phyloP scores from a whole-genome alignment of 805 yeast genomes.

The Candida rishiriensis region DNA sequence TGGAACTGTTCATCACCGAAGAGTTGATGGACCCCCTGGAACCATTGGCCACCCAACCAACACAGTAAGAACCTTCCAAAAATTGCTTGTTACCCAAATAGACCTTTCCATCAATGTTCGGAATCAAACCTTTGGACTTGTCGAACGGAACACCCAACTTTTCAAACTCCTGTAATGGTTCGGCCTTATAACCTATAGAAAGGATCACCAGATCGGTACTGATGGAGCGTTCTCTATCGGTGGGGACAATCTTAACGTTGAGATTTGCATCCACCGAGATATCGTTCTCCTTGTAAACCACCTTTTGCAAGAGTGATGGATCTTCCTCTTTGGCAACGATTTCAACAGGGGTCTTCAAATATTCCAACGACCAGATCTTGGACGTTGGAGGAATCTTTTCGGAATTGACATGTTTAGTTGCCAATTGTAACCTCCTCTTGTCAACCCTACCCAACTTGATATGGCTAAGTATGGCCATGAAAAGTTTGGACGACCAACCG shows the following conservation, averaged over 20 bases:
- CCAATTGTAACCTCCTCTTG: slow-evolving; percentile 61
- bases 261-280: slow-evolving; percentile 33
- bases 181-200: slow-evolving; percentile 80
- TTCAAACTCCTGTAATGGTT: slow-evolving; percentile 54
- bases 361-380: slow-evolving; percentile 62
- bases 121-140: slow-evolving; percentile 36
- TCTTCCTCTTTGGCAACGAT: slow-evolving; percentile 37
- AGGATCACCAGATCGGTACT: slow-evolving; percentile 66
- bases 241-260: slow-evolving; percentile 32
- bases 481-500: slow-evolving; percentile 40
- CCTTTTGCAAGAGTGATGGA: slow-evolving; percentile 35
- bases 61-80: slow-evolving; percentile 56
- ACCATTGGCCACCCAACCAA: slow-evolving; percentile 91
- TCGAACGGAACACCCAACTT: slow-evolving; percentile 48
- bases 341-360: slow-evolving; percentile 60
- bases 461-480: slow-evolving; percentile 27
- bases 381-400: slow-evolving; percentile 2
- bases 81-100: slow-evolving; percentile 17
- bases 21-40: slow-evolving; percentile 88
- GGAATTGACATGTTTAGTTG: slow-evolving; percentile 43
- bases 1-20: slow-evolving; percentile 80
- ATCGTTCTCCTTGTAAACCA: slow-evolving; percentile 46
- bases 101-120: slow-evolving; percentile 43
- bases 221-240: slow-evolving; percentile 30
- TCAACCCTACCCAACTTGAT: slow-evolving; percentile 45